Base-by-base conservation (phyloP, 306 rosid genomes). In the Quillaja saponaria region DNA sequence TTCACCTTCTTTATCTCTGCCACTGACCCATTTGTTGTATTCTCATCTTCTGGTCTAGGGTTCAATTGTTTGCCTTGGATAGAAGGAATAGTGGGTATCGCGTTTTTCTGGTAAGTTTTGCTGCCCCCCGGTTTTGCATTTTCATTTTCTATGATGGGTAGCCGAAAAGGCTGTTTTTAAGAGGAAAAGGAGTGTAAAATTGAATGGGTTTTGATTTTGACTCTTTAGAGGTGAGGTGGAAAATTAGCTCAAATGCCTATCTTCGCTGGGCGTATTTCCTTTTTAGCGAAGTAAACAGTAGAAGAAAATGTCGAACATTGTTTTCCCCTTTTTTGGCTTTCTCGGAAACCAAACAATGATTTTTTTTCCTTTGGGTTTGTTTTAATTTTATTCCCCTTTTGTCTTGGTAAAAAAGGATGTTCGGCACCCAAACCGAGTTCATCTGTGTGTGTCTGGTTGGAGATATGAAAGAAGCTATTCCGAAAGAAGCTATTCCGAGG, bases 31-130 rank as follows among this genome's bases (percentile, higher is more conserved):
- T 37, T 28, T 35, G 5, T 45, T 47, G 34, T 8, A 15, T 45
- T 49, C 12, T 62, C 45, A 17, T 61, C 55, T 34, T 18, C 13
- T 20, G 17, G 28, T 39, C 46, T 76, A 70, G 76, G 81, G 76
- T 76, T 76, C 70, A 49, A 10, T 39, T n/a, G 44, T 59, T 20
- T 44, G 63, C 61, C 55, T 13, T 3, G 7, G 41, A 7, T 4
- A 33, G 14, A 8, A 9, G 34, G 58, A 45, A 14, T 39, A 3
- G 11, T 34, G 56, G 40, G 42, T 35, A 47, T 46, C 60, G 20
- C 28, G 18, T 55, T 17, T 46, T n/a, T 13, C 63, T 13, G 69
- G 76, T 67, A 8, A 40, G 61, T 52, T 49, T 66, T 71, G 59
- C 13, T 55, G 13, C 13, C 8, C 11, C 28, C n/a, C n/a, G 44